Evolutionary conservation across 495 filamentous ascomycete species (phyloP), one percentile per base, ranked within the genome.

Genomic region (Podospora australis): DNA sequence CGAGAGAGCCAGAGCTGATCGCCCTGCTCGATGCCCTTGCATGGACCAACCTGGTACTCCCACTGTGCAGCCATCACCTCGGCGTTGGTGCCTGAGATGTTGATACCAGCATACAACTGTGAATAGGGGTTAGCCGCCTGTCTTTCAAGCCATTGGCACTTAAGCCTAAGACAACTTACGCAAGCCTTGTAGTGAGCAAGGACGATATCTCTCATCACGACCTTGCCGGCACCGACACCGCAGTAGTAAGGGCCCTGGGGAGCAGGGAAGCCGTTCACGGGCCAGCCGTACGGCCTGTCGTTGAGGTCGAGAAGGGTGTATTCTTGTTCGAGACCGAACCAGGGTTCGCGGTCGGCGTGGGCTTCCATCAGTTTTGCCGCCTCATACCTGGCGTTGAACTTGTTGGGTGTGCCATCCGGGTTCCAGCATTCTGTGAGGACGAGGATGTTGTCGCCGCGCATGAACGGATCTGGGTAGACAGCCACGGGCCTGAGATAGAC

Each of bases 291-390:
- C 20, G 92, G 92, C 71, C 87, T 84, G 64, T 87, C 87, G 59
- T 80, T 78, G 56, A 81, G 75, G 64, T 90, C 91, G 59, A 96
- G 88, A 16, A 64, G 60, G 23, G 60, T 66, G 57, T 66, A 75
- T 67, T 97, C 94, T 66, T 98, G 92, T 78, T 98, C 92, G 14
- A 98, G 84, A 76, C 92, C 92, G 70, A 97, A 98, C 92, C 90
- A 97, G 63, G 90, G 90, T 68, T 84, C 72, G 65, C 90, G 84
- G 52, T 81, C 74, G 61, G 81, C 81, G 68, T 98, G 77, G 46
- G 83, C 83, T 70, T 87, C 81, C 90, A 96, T 96, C 60, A 96
- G 72, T 63, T 88, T 84, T 40, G 64, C 59, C 47, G 46, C 51
- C 55, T 67, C 64, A 39, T 67, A 87, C 53, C 92, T 88, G 86